phyloP scores from a whole-genome alignment of 1,284 basidiomycete species.

The Puccinia novopanici region DNA sequence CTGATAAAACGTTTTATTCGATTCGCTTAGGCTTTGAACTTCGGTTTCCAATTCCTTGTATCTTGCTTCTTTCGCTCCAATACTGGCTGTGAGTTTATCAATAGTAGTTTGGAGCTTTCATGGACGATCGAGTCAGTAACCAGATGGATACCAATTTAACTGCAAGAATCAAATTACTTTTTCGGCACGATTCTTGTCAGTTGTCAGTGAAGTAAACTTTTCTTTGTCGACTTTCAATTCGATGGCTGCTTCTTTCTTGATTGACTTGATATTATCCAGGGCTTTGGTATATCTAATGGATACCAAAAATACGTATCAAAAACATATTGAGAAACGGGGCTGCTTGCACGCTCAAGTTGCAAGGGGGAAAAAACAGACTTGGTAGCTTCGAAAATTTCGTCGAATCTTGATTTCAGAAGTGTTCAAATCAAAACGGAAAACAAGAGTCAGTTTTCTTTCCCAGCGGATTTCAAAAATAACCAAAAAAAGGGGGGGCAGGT shows the following conservation, averaged over 20 bases:
- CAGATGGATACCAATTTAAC: background rate
- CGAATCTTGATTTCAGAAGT: conserved; percentile 59
- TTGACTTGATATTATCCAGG: conserved; percentile 82
- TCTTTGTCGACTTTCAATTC: conserved; percentile 94
- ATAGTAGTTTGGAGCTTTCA: conserved; percentile 67
- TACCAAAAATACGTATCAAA: background rate
- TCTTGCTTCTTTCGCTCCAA: conserved; percentile 73
- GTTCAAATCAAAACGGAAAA: background rate
- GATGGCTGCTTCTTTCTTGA: conserved; percentile 83
- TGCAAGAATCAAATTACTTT: conserved; percentile 59
- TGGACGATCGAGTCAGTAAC: conserved; percentile 21
- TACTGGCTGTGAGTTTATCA: conserved; percentile 67
- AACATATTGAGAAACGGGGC: background rate
- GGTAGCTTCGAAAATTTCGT: conserved; percentile 98
- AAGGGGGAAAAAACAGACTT: conserved; percentile 64
- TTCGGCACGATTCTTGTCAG: conserved; percentile 83
- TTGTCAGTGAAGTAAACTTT: conserved; percentile 74
- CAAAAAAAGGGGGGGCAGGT: background rate
- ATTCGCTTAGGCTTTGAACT: conserved; percentile 69
- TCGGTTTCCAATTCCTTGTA: conserved; percentile 72
- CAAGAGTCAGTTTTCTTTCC: background rate
- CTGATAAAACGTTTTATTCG: conserved; percentile 81
- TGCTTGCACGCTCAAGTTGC: no score
- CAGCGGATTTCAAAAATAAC: background rate
- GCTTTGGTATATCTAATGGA: conserved; percentile 87